Evolutionary conservation across 192 early-diverging fungal species (phyloP), one percentile per base, ranked within the genome.

Genomic region (Linnemannia schmuckeri): DNA sequence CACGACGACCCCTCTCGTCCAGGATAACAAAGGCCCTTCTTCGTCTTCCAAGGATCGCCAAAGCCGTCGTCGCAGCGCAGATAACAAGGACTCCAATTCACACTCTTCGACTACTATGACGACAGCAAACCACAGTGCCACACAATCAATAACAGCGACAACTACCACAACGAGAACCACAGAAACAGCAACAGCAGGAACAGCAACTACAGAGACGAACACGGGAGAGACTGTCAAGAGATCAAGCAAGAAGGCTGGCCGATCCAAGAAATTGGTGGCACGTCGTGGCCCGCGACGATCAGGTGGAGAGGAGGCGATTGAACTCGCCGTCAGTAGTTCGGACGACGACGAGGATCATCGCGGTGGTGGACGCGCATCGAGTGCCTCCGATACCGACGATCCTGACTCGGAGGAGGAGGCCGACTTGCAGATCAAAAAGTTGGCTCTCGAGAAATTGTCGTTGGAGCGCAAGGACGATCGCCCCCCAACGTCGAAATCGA

Each of bases 341-440:
- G 79, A 80, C 63, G 85, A 86, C 22, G 84, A 86, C 33, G 75
- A 72, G 30, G 75, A 81, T 54, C 61, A 63, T 30, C 30, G 61
- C 3, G 61, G 47, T 0, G 61, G 69, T 52, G 69, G 55, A 46
- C 71, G 75, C 66, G 76, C 85, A 41, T 78, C 75, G n/a, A 74
- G 79, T 72, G 76, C 18, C 7, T 80, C 79, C 38, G 79, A 77
- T 0, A 85, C 74, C n/a, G 83, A 81, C 42, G 85, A 81, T 37
- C 85, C 79, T 0, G 85, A 87, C 42, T 70, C 85, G 33, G 85
- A 87, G 33, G 85, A 87, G 40, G 85, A 87, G 69, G 85, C 85
- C 24, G 85, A 87, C 38, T 49, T 87, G 38, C 85, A 81, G 72
- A 72, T 87, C 61, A 87, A 87, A 46, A 73, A 74, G 38, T 55